Percentiles rank a stretch among this genome's conserved stretches.
These are phyloP conservation scores for Coleophoma crateriformis DNA, from an alignment of 2,329 filamentous ascomycete genomes.

Conservation along the genomic window DNA sequence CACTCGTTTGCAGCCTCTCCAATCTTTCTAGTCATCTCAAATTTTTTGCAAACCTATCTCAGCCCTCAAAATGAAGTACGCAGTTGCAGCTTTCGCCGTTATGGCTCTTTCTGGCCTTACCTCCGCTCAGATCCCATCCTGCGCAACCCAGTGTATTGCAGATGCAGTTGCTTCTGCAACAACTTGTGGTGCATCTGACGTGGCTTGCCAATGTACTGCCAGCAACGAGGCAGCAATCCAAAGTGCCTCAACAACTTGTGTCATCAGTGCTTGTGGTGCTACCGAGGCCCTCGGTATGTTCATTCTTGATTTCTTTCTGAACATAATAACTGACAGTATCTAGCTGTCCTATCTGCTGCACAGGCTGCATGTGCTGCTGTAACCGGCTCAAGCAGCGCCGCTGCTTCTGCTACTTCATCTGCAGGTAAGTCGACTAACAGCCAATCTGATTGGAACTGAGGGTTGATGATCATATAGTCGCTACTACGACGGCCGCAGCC, in stretches of 20 bases:
- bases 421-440: background rate
- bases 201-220: slow-evolving; percentile 14
- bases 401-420: background rate
- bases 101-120: slow-evolving; percentile 9
- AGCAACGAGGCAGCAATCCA: slow-evolving; percentile 13
- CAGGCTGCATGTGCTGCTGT: background rate
- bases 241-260: slow-evolving; percentile 12
- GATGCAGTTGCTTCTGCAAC: slow-evolving; percentile 12
- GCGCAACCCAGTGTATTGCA: slow-evolving; percentile 14
- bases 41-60: background rate
- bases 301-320: too few relatives aligned
- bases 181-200: slow-evolving; percentile 11
- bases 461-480: background rate
- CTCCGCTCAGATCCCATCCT: slow-evolving; percentile 13
- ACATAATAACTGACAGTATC: background rate
- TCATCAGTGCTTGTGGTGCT: slow-evolving; percentile 12
- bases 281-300: slow-evolving; percentile 10
- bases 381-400: background rate
- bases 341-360: background rate
- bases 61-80: slow-evolving; percentile 16
- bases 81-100: slow-evolving; percentile 11
- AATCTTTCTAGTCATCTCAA: background rate
- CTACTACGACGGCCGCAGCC: background rate
- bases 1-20: slow-evolving; percentile 2
- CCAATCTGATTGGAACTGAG: background rate